phyloP scores from a whole-genome alignment of 2,329 filamentous ascomycete genomes.

The Diaporthe humulicola region DNA sequence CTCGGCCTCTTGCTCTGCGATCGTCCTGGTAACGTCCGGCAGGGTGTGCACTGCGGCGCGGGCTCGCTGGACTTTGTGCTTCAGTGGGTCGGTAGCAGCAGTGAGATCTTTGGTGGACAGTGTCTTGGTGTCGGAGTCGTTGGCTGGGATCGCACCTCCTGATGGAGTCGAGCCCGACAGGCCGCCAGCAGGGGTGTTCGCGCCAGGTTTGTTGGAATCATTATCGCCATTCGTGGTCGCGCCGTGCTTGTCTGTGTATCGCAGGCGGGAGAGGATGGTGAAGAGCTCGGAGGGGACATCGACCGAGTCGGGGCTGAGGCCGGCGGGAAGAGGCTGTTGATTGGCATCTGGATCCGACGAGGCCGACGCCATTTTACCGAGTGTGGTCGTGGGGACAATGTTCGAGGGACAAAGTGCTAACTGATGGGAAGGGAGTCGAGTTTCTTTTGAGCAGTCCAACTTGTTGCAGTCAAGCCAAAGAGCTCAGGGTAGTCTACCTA shows the following conservation, averaged over 20 bases:
- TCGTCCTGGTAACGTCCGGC: slow-evolving; percentile 77
- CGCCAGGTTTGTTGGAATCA: slow-evolving; percentile 44
- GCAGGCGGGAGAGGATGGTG: slow-evolving; percentile 81
- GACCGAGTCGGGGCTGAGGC: slow-evolving; percentile 84
- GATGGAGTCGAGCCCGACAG: slow-evolving; percentile 31
- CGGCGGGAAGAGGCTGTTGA: slow-evolving; percentile 65
- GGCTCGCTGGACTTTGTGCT: slow-evolving; percentile 86
- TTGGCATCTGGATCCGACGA: slow-evolving; percentile 6
- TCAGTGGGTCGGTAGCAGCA: slow-evolving; percentile 81
- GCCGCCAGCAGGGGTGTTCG: slow-evolving; percentile 43
- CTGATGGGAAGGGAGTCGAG: neutral
- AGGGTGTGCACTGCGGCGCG: slow-evolving; percentile 74
- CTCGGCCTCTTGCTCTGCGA: slow-evolving; percentile 79
- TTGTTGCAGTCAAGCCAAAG: neutral
- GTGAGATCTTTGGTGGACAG: slow-evolving; percentile 80
- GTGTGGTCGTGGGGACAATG: neutral
- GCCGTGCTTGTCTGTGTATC: slow-evolving; percentile 53
- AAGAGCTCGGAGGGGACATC: slow-evolving; percentile 88
- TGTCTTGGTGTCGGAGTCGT: slow-evolving; percentile 49
- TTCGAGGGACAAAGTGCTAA: neutral
- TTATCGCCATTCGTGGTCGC: slow-evolving; percentile 46
- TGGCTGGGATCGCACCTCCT: slow-evolving; percentile 40
- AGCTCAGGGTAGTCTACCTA: too few species aligned
- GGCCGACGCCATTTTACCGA: neutral
- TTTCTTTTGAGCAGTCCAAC: neutral